phyloP scores from a whole-genome alignment of 2,329 filamentous ascomycete species.

The Aspergillus pseudoglaucus region DNA sequence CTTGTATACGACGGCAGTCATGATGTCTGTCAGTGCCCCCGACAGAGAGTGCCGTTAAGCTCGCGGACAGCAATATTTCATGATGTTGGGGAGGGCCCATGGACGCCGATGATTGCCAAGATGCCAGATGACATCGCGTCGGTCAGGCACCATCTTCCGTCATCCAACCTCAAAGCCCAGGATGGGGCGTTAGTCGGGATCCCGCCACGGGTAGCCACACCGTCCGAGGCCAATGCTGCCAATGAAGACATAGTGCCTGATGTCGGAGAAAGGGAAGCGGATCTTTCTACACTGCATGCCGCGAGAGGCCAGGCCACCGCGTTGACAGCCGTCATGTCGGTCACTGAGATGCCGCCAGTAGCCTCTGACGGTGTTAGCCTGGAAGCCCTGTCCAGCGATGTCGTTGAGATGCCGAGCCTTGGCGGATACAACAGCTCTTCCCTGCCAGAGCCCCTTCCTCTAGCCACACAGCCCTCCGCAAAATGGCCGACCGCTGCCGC shows the following conservation, averaged over 20 bases:
- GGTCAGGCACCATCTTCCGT: neutral
- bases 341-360: neutral
- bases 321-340: neutral
- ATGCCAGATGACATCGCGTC: neutral
- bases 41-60: neutral
- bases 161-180: neutral
- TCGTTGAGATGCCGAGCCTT: neutral
- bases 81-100: constrained; percentile 1
- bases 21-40: constrained; percentile 1
- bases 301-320: neutral
- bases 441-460: neutral
- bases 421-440: neutral
- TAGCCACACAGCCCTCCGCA: neutral
- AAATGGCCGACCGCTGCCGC: neutral
- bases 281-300: neutral
- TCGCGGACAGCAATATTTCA: neutral
- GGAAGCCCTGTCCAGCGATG: neutral
- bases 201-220: neutral
- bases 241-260: neutral
- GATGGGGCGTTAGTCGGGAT: constrained; percentile 2
- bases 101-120: constrained; percentile 1
- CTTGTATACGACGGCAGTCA: neutral
- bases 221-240: neutral
- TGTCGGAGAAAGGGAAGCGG: neutral
- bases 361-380: neutral